phyloP scores from a whole-genome alignment of 257 asterid genomes.

The Mitragyna speciosa region DNA sequence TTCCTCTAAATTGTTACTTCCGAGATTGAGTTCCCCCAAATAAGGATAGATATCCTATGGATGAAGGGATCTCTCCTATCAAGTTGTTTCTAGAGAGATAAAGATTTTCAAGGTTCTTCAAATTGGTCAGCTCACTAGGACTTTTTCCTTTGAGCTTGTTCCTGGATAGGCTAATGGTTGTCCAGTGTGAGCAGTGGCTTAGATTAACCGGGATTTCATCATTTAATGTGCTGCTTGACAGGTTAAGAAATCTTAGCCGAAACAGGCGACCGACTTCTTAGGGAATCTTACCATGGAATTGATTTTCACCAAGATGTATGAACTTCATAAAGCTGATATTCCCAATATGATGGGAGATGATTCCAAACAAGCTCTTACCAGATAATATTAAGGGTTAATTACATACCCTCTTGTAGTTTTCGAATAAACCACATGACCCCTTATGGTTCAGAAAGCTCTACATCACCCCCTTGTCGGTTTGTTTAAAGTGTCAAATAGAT shows the following conservation, averaged over 20 bases:
- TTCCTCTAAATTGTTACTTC: too few species aligned
- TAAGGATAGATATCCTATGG: too few species aligned
- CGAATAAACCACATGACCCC: too few species aligned
- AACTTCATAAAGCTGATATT: conserved; percentile 32
- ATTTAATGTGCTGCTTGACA: conserved; percentile 26
- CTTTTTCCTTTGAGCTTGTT: conserved; percentile 25
- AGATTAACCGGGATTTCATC: conserved; percentile 36
- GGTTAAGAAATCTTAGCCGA: background rate
- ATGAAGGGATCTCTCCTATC: too few species aligned
- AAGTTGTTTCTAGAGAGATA: conserved; percentile 10
- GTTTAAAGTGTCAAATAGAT: too few species aligned
- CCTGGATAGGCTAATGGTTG: conserved; percentile 19
- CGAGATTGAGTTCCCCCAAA: too few species aligned
- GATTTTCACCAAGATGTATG: conserved; percentile 24
- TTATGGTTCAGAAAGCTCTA: too few species aligned
- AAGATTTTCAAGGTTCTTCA: conserved; percentile 22
- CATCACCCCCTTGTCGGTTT: too few species aligned
- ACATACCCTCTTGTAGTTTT: too few species aligned
- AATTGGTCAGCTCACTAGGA: conserved; percentile 25
- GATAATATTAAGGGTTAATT: too few species aligned
- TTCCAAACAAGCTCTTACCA: conserved; percentile 29
- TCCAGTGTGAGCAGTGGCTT: conserved; percentile 18
- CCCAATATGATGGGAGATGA: conserved; percentile 34
- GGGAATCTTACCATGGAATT: conserved; percentile 31
- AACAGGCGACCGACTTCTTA: conserved; percentile 27